phyloP scores from a whole-genome alignment of 345 rosid species.

The Kernera saxatilis region DNA sequence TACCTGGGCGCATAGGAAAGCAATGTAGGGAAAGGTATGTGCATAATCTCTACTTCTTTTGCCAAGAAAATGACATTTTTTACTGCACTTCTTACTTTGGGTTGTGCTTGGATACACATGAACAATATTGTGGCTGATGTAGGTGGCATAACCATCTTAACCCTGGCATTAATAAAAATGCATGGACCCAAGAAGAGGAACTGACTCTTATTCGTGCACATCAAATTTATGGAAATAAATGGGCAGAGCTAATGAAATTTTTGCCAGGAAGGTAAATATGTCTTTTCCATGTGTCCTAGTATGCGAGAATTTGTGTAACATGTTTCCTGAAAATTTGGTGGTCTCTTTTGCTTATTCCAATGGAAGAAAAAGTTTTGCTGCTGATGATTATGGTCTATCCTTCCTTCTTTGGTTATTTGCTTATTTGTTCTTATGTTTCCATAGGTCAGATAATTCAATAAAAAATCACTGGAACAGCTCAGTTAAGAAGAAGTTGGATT shows the following conservation, averaged over 20 bases:
- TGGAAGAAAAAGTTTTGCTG: background rate
- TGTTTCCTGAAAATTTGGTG: background rate
- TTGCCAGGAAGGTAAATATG: constrained; percentile 89
- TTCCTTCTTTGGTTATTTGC: constrained; percentile 2
- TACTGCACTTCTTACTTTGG: background rate
- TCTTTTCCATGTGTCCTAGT: background rate
- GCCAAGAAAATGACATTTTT: background rate
- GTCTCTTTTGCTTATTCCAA: background rate
- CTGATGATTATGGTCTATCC: background rate
- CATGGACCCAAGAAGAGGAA: constrained; percentile 99
- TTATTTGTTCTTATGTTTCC: constrained; percentile 28
- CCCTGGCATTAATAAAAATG: constrained; percentile 92
- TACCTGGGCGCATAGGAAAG: constrained; percentile 98
- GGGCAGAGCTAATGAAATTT: constrained; percentile 96
- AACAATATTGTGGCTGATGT: constrained; percentile 21
- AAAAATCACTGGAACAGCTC: constrained; percentile 99
- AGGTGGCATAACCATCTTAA: constrained; percentile 99
- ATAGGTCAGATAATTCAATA: constrained; percentile 98
- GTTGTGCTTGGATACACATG: constrained; percentile 7
- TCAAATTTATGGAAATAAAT: constrained; percentile 91
- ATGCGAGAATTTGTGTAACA: background rate
- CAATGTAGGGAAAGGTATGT: constrained; percentile 94
- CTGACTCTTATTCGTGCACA: constrained; percentile 93
- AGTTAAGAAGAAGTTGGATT: constrained; percentile 93
- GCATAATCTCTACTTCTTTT: background rate